A percentile compares a stretch with the other conserved stretches of the same genome.
These are phyloP conservation scores for Nadsonia starkeyi-henricii DNA, from an alignment of 1,139 yeast genomes.

Conservation along the genomic window DNA sequence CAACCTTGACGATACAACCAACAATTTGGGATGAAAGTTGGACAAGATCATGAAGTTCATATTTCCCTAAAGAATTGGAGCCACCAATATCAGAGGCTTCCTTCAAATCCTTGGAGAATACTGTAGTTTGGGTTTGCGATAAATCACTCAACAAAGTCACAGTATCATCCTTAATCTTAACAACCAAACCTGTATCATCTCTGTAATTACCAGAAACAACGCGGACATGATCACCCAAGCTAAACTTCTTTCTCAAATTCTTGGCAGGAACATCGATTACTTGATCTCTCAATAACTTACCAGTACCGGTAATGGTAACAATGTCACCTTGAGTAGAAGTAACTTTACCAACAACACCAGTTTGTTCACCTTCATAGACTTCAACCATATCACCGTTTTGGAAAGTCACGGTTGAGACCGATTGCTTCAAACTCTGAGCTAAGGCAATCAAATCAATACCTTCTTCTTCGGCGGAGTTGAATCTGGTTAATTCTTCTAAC, in stretches of 20 bases:
- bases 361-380: constrained; percentile 83
- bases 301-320: constrained; percentile 40
- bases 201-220: constrained; percentile 83
- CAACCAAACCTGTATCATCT: constrained; percentile 92
- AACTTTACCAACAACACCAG: constrained; percentile 76
- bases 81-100: constrained; percentile 35
- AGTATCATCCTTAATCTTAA: constrained; percentile 65
- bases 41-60: constrained; percentile 79
- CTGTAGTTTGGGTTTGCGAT: constrained; percentile 75
- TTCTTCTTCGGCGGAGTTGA: constrained; percentile 60
- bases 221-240: constrained; percentile 90
- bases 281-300: constrained; percentile 36
- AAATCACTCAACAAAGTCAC: constrained; percentile 85
- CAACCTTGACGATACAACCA: constrained; percentile 83
- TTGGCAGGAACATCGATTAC: constrained; percentile 61
- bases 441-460: constrained; percentile 76
- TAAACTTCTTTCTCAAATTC: constrained; percentile 72
- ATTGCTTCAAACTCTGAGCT: constrained; percentile 66
- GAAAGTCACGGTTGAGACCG: constrained; percentile 46
- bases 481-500: constrained; percentile 75
- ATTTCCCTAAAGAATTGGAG: constrained; percentile 51
- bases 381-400: constrained; percentile 94
- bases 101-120: constrained; percentile 74
- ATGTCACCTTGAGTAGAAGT: constrained; percentile 53
- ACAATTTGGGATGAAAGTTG: constrained; percentile 76